Evolutionary conservation across 345 rosid species (phyloP).

Genomic region (Mallotus nudiflorus): DNA sequence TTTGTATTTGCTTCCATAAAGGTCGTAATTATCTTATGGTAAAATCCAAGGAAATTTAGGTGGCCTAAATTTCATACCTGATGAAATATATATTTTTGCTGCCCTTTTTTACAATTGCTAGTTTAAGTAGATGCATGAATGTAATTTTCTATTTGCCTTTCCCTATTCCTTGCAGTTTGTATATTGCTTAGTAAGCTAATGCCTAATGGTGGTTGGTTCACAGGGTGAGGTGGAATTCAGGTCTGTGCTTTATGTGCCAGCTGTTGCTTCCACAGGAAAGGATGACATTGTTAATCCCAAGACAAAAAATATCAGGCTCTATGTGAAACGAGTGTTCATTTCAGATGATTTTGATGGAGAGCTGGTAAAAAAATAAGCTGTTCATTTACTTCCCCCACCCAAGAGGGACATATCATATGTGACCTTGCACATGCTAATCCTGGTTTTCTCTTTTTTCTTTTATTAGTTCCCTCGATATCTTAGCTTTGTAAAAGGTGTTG

Average conservation of each 20-base stretch:
- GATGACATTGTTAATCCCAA: slow-evolving; percentile 87
- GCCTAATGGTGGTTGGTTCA: slow-evolving; percentile 20
- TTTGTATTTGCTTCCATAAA: slow-evolving; percentile 11
- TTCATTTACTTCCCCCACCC: not conserved
- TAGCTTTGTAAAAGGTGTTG: slow-evolving; percentile 97
- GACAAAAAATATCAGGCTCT: slow-evolving; percentile 94
- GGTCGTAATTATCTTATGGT: not conserved
- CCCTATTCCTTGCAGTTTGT: not conserved
- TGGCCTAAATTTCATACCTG: not conserved
- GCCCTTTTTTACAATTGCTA: not conserved
- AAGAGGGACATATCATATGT: not conserved
- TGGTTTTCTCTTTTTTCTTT: slow-evolving; percentile 5
- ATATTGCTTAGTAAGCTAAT: slow-evolving; percentile 13
- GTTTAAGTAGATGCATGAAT: not conserved
- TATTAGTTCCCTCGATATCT: slow-evolving; percentile 88
- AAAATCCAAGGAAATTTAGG: not conserved
- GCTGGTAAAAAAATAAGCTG: slow-evolving; percentile 56
- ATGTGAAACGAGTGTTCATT: slow-evolving; percentile 92
- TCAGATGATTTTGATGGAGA: slow-evolving; percentile 99
- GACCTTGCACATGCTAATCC: not conserved
- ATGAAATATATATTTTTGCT: not conserved
- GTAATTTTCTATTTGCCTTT: not conserved
- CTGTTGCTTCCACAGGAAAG: slow-evolving; percentile 68
- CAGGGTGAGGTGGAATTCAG: slow-evolving; percentile 99
- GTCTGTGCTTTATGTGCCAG: slow-evolving; percentile 89